Evolutionary conservation across 371 early-diverging fungal species (phyloP).

Genomic region (Thermomucor indicae-seudaticae): DNA sequence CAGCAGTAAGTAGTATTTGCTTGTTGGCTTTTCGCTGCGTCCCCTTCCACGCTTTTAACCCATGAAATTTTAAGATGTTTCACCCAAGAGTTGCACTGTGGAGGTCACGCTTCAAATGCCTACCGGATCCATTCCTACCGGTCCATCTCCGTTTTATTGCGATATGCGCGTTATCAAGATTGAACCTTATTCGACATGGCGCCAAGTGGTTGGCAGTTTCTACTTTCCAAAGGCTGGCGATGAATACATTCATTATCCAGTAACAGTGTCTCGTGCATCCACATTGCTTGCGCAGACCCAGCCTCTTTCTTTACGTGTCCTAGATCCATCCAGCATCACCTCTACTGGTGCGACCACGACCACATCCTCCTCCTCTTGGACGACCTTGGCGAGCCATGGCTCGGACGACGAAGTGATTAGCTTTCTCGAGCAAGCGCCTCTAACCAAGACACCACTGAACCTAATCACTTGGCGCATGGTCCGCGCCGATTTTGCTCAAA

Average conservation of each 20-base stretch:
- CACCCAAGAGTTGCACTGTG: conserved; percentile 17
- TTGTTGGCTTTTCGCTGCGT: too few species aligned
- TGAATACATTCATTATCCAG: conserved; percentile 40
- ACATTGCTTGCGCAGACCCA: conserved; percentile 8
- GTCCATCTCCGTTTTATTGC: conserved; percentile 24
- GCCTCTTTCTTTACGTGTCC: neutral
- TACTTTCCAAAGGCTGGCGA: conserved; percentile 52
- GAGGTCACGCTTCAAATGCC: conserved; percentile 42
- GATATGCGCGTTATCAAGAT: conserved; percentile 27
- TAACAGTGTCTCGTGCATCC: conserved; percentile 19
- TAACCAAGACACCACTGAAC: conserved; percentile 19
- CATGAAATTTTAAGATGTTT: conserved; percentile 30
- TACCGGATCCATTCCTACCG: conserved; percentile 33
- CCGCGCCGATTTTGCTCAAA: conserved; percentile 19
- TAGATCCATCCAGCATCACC: neutral
- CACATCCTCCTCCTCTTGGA: conserved; percentile 9
- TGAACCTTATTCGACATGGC: conserved; percentile 41
- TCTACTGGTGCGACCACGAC: neutral
- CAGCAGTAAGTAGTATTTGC: conserved; percentile 38
- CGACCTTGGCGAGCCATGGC: conserved; percentile 14
- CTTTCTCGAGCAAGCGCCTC: conserved; percentile 18
- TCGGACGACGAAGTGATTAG: conserved; percentile 17
- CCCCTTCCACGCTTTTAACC: too few species aligned
- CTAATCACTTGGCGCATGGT: conserved; percentile 32
- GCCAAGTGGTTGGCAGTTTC: conserved; percentile 33